Conservation (phyloP, 2,329 filamentous ascomycete genomes). For the Epichloe glyceriae region DNA sequence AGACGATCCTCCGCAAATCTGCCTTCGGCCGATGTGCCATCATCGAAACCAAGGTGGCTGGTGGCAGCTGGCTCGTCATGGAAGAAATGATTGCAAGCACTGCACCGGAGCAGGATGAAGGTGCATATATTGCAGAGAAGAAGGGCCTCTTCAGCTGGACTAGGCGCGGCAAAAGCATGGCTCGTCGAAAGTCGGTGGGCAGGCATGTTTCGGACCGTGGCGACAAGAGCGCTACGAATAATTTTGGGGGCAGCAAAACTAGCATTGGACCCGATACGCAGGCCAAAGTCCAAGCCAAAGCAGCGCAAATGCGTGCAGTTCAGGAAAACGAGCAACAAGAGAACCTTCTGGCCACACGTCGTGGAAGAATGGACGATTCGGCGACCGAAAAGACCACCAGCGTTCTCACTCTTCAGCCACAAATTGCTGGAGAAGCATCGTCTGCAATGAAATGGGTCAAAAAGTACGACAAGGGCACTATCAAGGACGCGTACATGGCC, state of each 20-base stretch:
- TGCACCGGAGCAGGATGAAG: conserved; percentile 68
- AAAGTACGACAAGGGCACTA: conserved; percentile 82
- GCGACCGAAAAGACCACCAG: conserved; percentile 72
- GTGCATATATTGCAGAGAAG: conserved; percentile 89
- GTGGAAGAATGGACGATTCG: conserved; percentile 42
- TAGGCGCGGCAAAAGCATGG: conserved; percentile 47
- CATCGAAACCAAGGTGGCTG: conserved; percentile 71
- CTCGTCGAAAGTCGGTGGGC: conserved; percentile 57
- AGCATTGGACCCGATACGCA: conserved; percentile 86
- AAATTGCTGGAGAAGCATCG: conserved; percentile 74
- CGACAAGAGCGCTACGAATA: conserved; percentile 29
- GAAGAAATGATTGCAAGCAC: conserved; percentile 95
- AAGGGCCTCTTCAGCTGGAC: conserved; percentile 89
- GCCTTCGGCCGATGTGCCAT: conserved; percentile 90
- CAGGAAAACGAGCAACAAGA: conserved; percentile 45
- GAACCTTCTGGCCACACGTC: conserved; percentile 29
- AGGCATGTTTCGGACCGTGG: conserved; percentile 42
- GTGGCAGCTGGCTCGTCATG: conserved; percentile 82
- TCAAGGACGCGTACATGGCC: conserved; percentile 74
- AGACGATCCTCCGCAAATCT: conserved; percentile 72
- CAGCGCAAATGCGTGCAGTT: conserved; percentile 65
- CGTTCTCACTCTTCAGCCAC: conserved; percentile 74
- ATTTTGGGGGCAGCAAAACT: conserved; percentile 52
- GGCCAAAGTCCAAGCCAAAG: conserved; percentile 83
- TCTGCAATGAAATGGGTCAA: conserved; percentile 95